Evolutionary conservation across 768 basidiomycete species (phyloP), one percentile per base, ranked within the genome.

Genomic region (Mycena rosella): DNA sequence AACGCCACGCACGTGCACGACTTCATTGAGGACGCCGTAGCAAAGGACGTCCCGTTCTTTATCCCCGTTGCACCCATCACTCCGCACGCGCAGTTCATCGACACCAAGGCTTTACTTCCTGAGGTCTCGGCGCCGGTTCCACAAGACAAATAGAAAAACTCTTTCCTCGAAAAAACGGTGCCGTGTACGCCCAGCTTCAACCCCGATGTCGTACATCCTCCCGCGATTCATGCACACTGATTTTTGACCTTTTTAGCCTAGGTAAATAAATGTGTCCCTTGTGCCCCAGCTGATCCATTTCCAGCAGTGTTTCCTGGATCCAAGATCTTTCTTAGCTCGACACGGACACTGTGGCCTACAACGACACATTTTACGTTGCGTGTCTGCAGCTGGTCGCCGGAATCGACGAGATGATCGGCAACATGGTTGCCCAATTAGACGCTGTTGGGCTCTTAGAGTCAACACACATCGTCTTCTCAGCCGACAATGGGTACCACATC

Each of bases 401-500:
- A 5, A 26, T 58, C 30, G 56, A 58, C 27, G 56, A 58, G 56
- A 44, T 58, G 42, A 42, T 58, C 7, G 44, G 24, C 5, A 14
- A 30, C 1, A 27, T 58, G 18, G 27, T 58, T n/a, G n/a, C 30
- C n/a, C 26, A 27, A 1, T 38, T 58, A 18, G 56, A 47, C 24
- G 56, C 40, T 13, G 18, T 30, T 5, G 44, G 44, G 27, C 56
- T 58, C 34, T 24, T 58, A 4, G 40, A 44, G 2, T 44, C 40
- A n/a, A 58, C 56, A 1, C 45, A 58, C 44, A 58, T 58, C 29
- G 44, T 58, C 17, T 58, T 44, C 44, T 45, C 56, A 0, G 30
- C 56, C 27, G 56, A 58, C 56, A 58, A 58, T 20, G 42, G 56
- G 42, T 58, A 20, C 56, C 56, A 58, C 27, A 44, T 58, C 10